These are phyloP conservation scores for Trichoderma lentiforme DNA, from an alignment of 2,329 filamentous ascomycete species.

Conservation along the genomic window DNA sequence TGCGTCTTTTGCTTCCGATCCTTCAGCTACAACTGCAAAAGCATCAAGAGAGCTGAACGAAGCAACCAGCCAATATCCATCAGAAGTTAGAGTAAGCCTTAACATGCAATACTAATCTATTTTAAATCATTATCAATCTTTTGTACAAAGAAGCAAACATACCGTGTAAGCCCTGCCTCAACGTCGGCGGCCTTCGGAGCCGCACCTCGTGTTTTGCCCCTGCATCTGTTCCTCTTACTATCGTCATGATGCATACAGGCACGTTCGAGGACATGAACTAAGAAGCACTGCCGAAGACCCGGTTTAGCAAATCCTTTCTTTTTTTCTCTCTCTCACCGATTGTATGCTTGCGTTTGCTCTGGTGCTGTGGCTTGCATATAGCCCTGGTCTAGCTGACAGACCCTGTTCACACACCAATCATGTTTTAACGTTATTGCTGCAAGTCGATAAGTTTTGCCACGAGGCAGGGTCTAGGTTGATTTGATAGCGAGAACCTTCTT, in stretches of 20 bases:
- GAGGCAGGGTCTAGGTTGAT: background rate
- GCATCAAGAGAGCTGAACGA: background rate
- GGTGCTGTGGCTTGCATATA: slow-evolving; percentile 4
- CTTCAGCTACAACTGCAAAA: background rate
- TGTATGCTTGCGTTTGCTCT: background rate
- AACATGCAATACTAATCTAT: background rate
- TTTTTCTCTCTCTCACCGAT: background rate
- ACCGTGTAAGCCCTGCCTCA: background rate
- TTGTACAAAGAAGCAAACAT: background rate
- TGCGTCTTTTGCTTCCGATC: background rate
- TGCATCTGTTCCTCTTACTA: background rate
- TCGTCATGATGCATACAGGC: background rate
- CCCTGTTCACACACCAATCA: background rate
- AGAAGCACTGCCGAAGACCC: background rate
- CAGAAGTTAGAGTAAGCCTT: background rate
- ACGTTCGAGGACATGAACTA: background rate
- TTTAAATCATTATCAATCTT: background rate
- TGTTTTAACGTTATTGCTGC: background rate
- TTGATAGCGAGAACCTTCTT: background rate
- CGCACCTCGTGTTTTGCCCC: background rate
- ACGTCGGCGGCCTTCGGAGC: background rate
- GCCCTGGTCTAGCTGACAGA: background rate
- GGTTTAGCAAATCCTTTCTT: no score
- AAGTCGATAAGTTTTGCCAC: background rate
- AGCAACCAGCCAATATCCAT: background rate